Evolutionary conservation across 2,329 filamentous ascomycete species (phyloP), one percentile per base, ranked within the genome.

Genomic region (Pseudophaeomoniella oleicola): DNA sequence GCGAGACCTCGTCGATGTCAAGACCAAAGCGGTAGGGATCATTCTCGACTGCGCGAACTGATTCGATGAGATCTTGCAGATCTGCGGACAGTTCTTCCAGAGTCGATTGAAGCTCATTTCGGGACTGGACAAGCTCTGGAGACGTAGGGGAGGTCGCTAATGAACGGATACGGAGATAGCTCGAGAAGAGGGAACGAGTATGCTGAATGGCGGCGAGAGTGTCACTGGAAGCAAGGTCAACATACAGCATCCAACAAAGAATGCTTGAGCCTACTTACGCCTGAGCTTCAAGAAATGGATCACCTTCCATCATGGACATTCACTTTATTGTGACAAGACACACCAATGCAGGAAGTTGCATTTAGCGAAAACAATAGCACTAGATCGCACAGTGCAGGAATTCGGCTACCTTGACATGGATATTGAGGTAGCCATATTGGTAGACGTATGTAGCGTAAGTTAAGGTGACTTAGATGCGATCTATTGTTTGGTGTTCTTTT

Each of bases 161-260:
- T 32, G 86, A 90, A 53, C 86, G 84, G 62, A 98, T 98, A 54
- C 90, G 88, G 31, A 94, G 73, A 66, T 94, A 98, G 12, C 87
- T 94, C 44, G 82, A 78, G 68, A 94, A 94, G 39, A 94, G 77
- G 36, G 87, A 79, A 6, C 88, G 80, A 37, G 84, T 81, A 11
- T 75, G 75, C 46, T 80, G 72, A 44, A 98, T 77, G 42, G 92
- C 81, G 44, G 77, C 65, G 46, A 93, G 78, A 47, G 96, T 84
- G 62, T 98, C 90, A 61, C 86, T 94, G 55, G 40, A 34, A 16
- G 16, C 12, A 31, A 34, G 31, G 32, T 35, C 19, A 42, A 37
- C 38, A 16, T 35, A 34, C 35, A 33, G 14, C 39, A 37, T 42
- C 31, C 30, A 13, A 34, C n/a, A 22, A 14, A 4, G 14, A 32